phyloP scores from a whole-genome alignment of 768 basidiomycete genomes.

The Podaxis pistillaris region DNA sequence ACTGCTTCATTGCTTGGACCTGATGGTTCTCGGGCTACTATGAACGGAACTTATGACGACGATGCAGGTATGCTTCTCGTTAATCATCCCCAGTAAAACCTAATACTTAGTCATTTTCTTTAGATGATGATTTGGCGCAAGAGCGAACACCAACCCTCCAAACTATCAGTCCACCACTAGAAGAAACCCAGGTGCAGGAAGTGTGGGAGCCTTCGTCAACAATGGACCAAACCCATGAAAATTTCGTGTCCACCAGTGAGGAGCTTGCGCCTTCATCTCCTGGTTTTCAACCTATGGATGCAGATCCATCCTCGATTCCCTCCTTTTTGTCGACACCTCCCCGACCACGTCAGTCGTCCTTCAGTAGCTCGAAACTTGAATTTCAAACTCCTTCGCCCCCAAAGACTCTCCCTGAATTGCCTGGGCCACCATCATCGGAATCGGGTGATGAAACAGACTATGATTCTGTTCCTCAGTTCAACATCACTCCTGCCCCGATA shows the following conservation, averaged over 20 bases:
- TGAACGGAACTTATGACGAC: background rate
- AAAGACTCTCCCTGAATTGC: conserved; percentile 60
- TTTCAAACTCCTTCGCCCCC: conserved; percentile 67
- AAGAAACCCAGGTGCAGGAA: background rate
- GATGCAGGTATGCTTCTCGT: background rate
- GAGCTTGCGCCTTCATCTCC: background rate
- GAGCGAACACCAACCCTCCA: conserved; percentile 24
- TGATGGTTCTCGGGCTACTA: background rate
- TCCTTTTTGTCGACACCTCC: conserved; percentile 12
- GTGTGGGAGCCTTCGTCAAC: background rate
- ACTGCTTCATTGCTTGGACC: conserved; percentile 5
- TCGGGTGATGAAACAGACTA: conserved; percentile 23
- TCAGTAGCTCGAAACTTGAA: conserved; percentile 41
- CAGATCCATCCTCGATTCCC: background rate
- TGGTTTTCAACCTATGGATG: background rate
- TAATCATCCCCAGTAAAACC: background rate
- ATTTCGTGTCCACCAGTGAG: background rate
- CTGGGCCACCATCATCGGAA: conserved; percentile 55
- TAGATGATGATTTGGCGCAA: conserved; percentile 13
- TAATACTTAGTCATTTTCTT: background rate
- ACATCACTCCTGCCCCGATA: background rate
- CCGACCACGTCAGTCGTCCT: conserved; percentile 27
- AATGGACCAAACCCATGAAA: background rate
- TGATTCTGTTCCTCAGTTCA: conserved; percentile 1
- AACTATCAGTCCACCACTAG: conserved; percentile 15